A percentile compares a stretch with the other conserved stretches of the same genome.
These are phyloP conservation scores for Suhomyces canberraensis DNA, from an alignment of 805 yeast genomes.

Conservation along the genomic window DNA sequence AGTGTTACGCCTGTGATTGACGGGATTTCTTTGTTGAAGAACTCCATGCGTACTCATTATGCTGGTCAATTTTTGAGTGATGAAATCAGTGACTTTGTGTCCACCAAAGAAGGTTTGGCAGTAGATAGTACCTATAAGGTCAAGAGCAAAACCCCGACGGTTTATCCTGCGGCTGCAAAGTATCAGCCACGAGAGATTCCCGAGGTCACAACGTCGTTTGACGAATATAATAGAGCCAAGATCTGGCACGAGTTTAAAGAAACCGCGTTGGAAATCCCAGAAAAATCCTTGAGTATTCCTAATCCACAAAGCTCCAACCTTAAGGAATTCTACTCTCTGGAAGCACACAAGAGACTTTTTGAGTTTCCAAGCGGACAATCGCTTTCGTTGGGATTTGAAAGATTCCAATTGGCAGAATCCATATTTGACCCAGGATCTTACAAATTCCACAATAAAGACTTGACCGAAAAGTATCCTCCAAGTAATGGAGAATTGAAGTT, in stretches of 20 bases:
- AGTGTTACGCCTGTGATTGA: slow-evolving; percentile 82
- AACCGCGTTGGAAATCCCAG: slow-evolving; percentile 55
- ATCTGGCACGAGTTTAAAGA: slow-evolving; percentile 76
- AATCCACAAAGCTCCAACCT: slow-evolving; percentile 19
- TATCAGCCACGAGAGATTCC: slow-evolving; percentile 22
- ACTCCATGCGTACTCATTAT: slow-evolving; percentile 66
- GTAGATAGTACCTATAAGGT: slow-evolving; percentile 45
- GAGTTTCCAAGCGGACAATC: slow-evolving; percentile 79
- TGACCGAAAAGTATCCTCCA: slow-evolving; percentile 27
- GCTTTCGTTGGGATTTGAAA: slow-evolving; percentile 54
- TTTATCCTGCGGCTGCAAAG: slow-evolving; percentile 29
- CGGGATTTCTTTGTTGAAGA: slow-evolving; percentile 70
- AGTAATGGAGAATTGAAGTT: slow-evolving; percentile 53
- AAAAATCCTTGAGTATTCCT: slow-evolving; percentile 23
- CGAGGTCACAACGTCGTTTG: slow-evolving; percentile 46
- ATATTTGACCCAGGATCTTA: slow-evolving; percentile 60
- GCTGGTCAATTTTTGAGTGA: slow-evolving; percentile 68
- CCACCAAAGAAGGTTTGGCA: slow-evolving; percentile 26
- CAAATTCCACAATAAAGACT: slow-evolving; percentile 23
- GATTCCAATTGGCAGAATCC: slow-evolving; percentile 68
- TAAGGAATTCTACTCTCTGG: slow-evolving; percentile 27
- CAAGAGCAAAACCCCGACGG: slow-evolving; percentile 39
- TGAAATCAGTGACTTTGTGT: slow-evolving; percentile 44
- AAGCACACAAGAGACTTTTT: slow-evolving; percentile 44
- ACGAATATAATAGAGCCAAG: slow-evolving; percentile 52